A percentile compares a stretch with the other conserved stretches of the same genome.
Evolutionary conservation across 352 stramenopile species (phyloP).

Genomic region (Pilasporangium apinafurcum): DNA sequence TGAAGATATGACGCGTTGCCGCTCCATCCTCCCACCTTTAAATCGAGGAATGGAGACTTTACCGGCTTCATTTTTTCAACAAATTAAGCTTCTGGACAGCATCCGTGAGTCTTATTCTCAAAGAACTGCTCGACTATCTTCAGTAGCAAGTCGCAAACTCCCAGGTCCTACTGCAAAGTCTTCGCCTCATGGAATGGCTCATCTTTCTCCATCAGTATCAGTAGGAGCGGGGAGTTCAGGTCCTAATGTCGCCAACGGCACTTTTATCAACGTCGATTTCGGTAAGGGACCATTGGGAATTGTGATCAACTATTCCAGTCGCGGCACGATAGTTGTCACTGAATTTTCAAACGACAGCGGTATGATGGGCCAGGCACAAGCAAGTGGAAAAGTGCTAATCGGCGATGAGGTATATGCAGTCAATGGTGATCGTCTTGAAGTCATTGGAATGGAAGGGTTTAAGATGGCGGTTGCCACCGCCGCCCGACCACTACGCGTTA

Average conservation of each 20-base stretch:
- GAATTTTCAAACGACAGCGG: slow-evolving; percentile 73
- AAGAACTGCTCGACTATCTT: neutral
- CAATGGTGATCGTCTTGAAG: slow-evolving; percentile 52
- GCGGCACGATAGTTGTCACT: slow-evolving; percentile 67
- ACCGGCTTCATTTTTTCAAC: slow-evolving; percentile 65
- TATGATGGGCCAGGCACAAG: slow-evolving; percentile 64
- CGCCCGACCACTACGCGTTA: slow-evolving; percentile 62
- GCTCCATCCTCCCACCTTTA: slow-evolving; percentile 34
- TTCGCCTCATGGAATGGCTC: slow-evolving; percentile 1
- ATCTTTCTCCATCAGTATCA: neutral
- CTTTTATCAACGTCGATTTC: slow-evolving; percentile 64
- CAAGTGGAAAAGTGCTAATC: slow-evolving; percentile 60
- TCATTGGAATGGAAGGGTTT: slow-evolving; percentile 80
- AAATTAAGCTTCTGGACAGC: slow-evolving; percentile 62
- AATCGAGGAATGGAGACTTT: slow-evolving; percentile 45
- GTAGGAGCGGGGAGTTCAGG: neutral
- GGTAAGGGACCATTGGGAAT: slow-evolving; percentile 60
- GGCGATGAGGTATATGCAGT: slow-evolving; percentile 78
- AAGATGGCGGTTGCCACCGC: slow-evolving; percentile 55
- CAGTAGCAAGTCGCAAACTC: slow-evolving; percentile 6
- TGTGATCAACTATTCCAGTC: slow-evolving; percentile 79
- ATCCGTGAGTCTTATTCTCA: slow-evolving; percentile 33
- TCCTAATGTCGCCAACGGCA: slow-evolving; percentile 11
- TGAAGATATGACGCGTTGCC: slow-evolving; percentile 51
- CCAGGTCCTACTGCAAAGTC: neutral